Evolutionary conservation across 805 yeast species (phyloP).

Genomic region (Lachancea nothofagi): DNA sequence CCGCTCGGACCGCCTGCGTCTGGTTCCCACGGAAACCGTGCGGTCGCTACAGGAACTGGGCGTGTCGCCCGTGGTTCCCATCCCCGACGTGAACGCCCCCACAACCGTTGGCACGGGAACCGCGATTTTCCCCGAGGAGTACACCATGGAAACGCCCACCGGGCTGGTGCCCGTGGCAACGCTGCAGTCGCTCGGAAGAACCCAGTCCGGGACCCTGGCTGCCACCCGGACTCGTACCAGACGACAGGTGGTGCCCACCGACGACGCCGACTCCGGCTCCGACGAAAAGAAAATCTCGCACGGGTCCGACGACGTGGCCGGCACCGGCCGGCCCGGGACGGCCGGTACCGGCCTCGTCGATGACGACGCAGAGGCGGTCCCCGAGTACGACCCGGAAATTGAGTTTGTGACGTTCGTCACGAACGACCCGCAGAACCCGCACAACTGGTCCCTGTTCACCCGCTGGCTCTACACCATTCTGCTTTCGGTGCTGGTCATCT

Average conservation of each 20-base stretch:
- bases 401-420: slow-evolving; percentile 79
- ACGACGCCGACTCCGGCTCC: slow-evolving; percentile 20
- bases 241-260: slow-evolving; percentile 11
- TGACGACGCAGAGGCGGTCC: slow-evolving; percentile 20
- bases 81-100: slow-evolving; percentile 55
- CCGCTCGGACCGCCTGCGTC: slow-evolving; percentile 10
- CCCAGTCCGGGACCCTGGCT: slow-evolving; percentile 29
- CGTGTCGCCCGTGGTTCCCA: slow-evolving; percentile 46
- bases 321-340: slow-evolving; percentile 5
- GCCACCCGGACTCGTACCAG: slow-evolving; percentile 36
- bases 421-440: slow-evolving; percentile 85
- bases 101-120: slow-evolving; percentile 32
- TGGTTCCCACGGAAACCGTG: slow-evolving; percentile 57
- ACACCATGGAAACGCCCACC: slow-evolving; percentile 79
- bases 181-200: slow-evolving; percentile 61
- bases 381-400: slow-evolving; percentile 54
- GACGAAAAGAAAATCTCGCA: slow-evolving; percentile 8
- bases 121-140: slow-evolving; percentile 89
- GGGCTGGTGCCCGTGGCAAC: slow-evolving; percentile 82
- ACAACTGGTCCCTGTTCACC: slow-evolving; percentile 60
- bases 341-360: slow-evolving; percentile 13
- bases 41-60: slow-evolving; percentile 63
- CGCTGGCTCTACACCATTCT: slow-evolving; percentile 66
- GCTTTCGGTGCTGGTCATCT: slow-evolving; percentile 67
- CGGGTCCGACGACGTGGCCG: slow-evolving; percentile 16